Conservation (phyloP, 441 rosid species). For the Populus hybrid region DNA sequence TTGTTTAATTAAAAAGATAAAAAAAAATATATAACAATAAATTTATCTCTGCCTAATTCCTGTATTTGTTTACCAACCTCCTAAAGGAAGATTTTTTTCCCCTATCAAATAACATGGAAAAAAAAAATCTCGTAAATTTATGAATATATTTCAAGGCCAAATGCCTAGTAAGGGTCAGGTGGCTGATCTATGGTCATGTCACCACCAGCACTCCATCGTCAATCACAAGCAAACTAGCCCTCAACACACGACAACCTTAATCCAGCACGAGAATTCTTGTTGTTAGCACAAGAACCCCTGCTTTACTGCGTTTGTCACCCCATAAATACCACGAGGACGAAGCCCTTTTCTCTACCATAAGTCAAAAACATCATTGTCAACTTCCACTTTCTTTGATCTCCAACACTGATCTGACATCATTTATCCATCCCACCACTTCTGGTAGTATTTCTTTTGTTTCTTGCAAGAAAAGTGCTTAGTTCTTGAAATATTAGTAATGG, state of each 20-base stretch:
- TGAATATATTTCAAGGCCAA: too few species aligned
- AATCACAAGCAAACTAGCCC: not conserved
- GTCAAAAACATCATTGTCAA: not conserved
- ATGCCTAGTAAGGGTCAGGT: not conserved
- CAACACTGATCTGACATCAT: too few species aligned
- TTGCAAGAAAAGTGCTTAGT: not conserved
- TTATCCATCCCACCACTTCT: not conserved
- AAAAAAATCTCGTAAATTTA: too few species aligned
- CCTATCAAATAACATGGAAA: too few species aligned
- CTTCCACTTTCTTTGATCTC: too few species aligned
- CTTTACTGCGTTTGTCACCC: not conserved
- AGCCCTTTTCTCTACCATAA: not conserved
- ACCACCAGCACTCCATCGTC: not conserved
- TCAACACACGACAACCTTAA: not conserved
- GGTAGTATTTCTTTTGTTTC: not conserved
- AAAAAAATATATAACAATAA: too few species aligned
- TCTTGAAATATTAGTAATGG: constrained; percentile 20
- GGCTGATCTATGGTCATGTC: not conserved
- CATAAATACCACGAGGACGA: not conserved
- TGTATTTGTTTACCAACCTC: too few species aligned
- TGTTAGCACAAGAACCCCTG: not conserved
- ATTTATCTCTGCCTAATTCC: too few species aligned
- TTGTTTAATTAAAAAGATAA: too few species aligned
- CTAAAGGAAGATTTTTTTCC: too few species aligned
- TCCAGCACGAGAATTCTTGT: not conserved